Evolutionary conservation across 2,329 filamentous ascomycete genomes (phyloP).

Genomic region (Byssothecium circinans): DNA sequence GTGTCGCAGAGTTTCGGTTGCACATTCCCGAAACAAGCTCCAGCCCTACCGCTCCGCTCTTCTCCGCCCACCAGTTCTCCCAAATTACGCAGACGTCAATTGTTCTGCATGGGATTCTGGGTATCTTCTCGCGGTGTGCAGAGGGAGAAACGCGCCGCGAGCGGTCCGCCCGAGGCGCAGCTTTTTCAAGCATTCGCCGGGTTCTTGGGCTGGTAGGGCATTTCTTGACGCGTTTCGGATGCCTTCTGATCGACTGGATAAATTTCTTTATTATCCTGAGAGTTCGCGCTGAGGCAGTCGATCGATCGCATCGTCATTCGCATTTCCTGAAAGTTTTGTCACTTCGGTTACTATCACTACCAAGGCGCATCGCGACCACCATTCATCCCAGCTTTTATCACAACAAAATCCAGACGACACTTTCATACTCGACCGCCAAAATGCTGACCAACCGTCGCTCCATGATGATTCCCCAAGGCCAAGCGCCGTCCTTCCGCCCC

Average conservation of each 20-base stretch:
- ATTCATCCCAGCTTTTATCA: neutral
- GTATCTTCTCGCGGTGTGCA: constrained; percentile 1
- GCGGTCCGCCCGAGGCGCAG: constrained; percentile 23
- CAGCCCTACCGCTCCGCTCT: constrained; percentile 6
- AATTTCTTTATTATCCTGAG: constrained; percentile 22
- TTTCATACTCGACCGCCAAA: neutral
- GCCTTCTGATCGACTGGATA: neutral
- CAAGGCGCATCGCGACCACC: neutral
- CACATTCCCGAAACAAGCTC: constrained; percentile 11
- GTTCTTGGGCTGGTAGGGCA: constrained; percentile 20
- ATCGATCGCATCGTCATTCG: constrained; percentile 1
- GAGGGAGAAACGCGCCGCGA: constrained; percentile 15
- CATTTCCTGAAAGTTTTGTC: too few species aligned
- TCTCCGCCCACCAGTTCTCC: constrained; percentile 23
- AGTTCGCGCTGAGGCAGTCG: constrained; percentile 7
- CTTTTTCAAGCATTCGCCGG: constrained; percentile 19
- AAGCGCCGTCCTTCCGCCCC: constrained; percentile 11
- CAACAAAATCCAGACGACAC: neutral
- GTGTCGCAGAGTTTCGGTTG: constrained; percentile 15
- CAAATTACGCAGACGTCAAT: constrained; percentile 3
- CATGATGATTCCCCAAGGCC: constrained; percentile 35
- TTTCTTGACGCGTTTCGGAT: constrained; percentile 28
- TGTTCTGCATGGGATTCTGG: constrained; percentile 2
- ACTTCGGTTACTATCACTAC: neutral
- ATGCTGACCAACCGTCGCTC: constrained; percentile 39